These are phyloP conservation scores for Xylaria sp. DNA, from an alignment of 2,329 filamentous ascomycete genomes.

Conservation along the genomic window DNA sequence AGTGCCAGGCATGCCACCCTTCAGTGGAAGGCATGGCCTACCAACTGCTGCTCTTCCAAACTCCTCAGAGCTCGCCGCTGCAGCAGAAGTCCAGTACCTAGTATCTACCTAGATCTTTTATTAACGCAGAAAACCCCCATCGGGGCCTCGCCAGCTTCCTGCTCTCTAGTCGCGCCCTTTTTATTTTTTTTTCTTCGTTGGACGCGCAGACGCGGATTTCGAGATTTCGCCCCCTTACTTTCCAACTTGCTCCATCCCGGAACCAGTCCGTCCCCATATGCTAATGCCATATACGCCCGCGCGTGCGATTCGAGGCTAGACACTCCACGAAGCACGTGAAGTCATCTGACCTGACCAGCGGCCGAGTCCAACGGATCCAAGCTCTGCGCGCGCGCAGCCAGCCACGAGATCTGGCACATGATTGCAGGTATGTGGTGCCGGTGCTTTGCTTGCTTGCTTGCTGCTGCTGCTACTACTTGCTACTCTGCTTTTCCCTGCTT, in stretches of 20 bases:
- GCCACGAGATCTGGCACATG: constrained; percentile 41
- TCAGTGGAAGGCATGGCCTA: no score
- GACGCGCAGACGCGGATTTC: constrained; percentile 30
- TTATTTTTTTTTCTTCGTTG: constrained; percentile 29
- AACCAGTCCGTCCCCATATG: constrained; percentile 33
- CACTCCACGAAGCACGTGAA: constrained; percentile 42
- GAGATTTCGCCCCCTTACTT: constrained; percentile 16
- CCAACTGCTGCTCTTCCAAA: constrained; percentile 31
- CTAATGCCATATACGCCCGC: no score
- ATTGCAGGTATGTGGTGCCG: constrained; percentile 35
- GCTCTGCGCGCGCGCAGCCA: constrained; percentile 35
- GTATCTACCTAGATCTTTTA: constrained; percentile 10
- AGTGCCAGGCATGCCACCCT: constrained; percentile 39
- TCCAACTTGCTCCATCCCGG: constrained; percentile 30
- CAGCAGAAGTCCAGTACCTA: constrained; percentile 24
- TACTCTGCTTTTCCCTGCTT: not conserved
- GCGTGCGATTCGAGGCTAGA: constrained; percentile 38
- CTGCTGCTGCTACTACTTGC: not conserved
- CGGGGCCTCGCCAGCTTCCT: constrained; percentile 18
- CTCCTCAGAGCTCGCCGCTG: constrained; percentile 34
- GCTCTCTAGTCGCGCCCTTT: constrained; percentile 21
- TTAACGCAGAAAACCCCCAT: constrained; percentile 28
- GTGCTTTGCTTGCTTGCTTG: no score
- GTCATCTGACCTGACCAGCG: constrained; percentile 43
- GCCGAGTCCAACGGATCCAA: constrained; percentile 36